phyloP scores from a whole-genome alignment of 2,329 filamentous ascomycete genomes.

The Phyllosticta citribraziliensis region DNA sequence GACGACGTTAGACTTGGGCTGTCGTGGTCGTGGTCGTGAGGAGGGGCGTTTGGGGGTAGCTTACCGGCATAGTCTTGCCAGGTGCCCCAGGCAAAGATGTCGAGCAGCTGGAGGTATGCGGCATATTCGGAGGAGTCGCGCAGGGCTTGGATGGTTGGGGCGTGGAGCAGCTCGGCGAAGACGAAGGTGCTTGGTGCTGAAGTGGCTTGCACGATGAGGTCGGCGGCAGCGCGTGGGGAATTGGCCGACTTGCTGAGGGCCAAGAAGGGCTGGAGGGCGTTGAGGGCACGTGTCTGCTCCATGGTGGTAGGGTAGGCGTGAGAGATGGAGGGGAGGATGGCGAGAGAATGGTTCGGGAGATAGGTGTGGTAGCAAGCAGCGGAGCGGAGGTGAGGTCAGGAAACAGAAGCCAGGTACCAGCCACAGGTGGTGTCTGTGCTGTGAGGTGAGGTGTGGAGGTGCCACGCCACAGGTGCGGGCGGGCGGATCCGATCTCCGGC shows the following conservation, averaged over 20 bases:
- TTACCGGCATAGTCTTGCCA: constrained; percentile 65
- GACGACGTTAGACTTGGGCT: neutral
- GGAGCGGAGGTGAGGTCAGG: neutral
- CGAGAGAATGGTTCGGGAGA: no score
- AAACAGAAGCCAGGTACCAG: neutral
- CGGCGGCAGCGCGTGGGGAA: constrained; percentile 72
- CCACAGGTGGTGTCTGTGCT: neutral
- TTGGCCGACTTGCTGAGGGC: constrained; percentile 78
- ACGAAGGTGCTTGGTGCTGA: constrained; percentile 84
- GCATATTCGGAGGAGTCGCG: constrained; percentile 52
- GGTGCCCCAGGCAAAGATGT: constrained; percentile 89
- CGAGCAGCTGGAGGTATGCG: constrained; percentile 58
- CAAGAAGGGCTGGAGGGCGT: constrained; percentile 70
- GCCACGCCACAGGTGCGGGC: no score
- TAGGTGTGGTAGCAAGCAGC: neutral
- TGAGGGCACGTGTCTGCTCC: constrained; percentile 59
- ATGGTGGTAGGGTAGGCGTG: constrained; percentile 45
- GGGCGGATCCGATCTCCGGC: neutral
- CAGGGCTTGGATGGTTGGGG: constrained; percentile 68
- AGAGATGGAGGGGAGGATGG: neutral
- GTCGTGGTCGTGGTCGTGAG: neutral
- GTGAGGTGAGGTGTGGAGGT: neutral
- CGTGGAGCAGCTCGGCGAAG: constrained; percentile 85
- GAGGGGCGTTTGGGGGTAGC: constrained; percentile 3
- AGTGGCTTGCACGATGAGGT: constrained; percentile 79